A percentile compares a stretch with the other conserved stretches of the same genome.
Conservation (phyloP, 306 rosid species). For the Canavalia gladiata region DNA sequence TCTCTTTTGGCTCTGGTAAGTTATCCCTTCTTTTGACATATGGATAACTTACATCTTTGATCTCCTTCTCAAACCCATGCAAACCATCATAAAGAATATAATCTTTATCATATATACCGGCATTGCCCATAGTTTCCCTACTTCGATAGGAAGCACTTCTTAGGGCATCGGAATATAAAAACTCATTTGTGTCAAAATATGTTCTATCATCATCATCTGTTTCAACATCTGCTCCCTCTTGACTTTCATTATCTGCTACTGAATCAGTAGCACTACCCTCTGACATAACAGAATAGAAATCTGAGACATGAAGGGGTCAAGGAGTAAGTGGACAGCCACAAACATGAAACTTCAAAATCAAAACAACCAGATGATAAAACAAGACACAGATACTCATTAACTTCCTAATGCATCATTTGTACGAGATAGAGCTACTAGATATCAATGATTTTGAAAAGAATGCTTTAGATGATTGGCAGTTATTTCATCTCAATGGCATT, state of each 20-base stretch:
- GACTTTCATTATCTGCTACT: slow-evolving; percentile 94
- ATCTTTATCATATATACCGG: slow-evolving; percentile 69
- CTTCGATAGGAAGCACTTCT: slow-evolving; percentile 94
- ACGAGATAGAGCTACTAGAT: slow-evolving; percentile 14
- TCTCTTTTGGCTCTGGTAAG: slow-evolving; percentile 96
- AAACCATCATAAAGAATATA: slow-evolving; percentile 67
- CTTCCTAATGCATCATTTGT: slow-evolving; percentile 32
- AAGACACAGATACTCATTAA: slow-evolving; percentile 2
- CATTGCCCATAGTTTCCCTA: slow-evolving; percentile 79
- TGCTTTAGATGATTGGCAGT: slow-evolving; percentile 17
- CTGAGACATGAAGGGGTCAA: slow-evolving; percentile 59
- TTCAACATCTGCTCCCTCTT: slow-evolving; percentile 91
- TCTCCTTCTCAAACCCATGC: slow-evolving; percentile 70
- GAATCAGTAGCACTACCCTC: slow-evolving; percentile 94
- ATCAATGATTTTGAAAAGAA: not conserved
- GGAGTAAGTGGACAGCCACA: slow-evolving; percentile 40
- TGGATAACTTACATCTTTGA: slow-evolving; percentile 74
- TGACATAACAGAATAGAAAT: slow-evolving; percentile 95
- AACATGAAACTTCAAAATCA: slow-evolving; percentile 23
- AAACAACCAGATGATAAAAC: slow-evolving; percentile 28
- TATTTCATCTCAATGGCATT: slow-evolving; percentile 18
- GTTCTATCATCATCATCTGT: slow-evolving; percentile 91
- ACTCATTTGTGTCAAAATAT: slow-evolving; percentile 80
- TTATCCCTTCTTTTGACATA: slow-evolving; percentile 86
- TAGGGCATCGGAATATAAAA: slow-evolving; percentile 78